Base-by-base conservation (phyloP, 176 grass and related monocot species). In the Olyra latifolia region DNA sequence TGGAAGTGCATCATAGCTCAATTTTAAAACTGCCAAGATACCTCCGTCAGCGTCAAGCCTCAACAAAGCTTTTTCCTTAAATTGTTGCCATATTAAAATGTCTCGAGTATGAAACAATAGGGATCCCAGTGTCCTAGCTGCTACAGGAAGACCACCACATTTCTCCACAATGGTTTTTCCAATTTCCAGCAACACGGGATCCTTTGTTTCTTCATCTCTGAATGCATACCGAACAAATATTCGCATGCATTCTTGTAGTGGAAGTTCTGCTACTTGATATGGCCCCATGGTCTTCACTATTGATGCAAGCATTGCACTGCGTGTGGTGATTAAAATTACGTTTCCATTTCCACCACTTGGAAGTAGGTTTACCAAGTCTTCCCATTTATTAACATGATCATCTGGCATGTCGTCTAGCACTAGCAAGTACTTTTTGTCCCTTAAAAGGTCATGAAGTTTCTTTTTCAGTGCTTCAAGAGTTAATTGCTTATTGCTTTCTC, bases 1-100 rank as follows among this genome's bases (percentile, higher is more conserved):
- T 20, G 75, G 28, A 23, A 78, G 75, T 64, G 43, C 75, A 78
- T 78, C 43, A 49, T 78, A 78, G 32, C 74, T 77, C 44, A 77
- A 20, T 11, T 77, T 77, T 19, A 77, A 14, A 14, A 44, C 56
- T n/a, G 57, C 6, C 0, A 62, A 20, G 5, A 62, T 46, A n/a
- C 20, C 24, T 9, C 32, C 29, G 14, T 25, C 47, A 1, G 32
- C 29, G 14, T 25, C 47, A 1, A 52, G 1, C 13, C 13, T 16
- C 10, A n/a, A 38, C 2, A 74, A 15, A 4, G 42, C 24, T 8
- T 15, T 23, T 43, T 17, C 72, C 2, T 75, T 15, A 15, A 62
- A 24, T 15, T 62, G 25, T 62, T 62, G 62, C 62, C 62, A 65
- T 19, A 8, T 10, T 20, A 7, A 1, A 19, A 65, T 20, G 5